These are phyloP conservation scores for Papilionanthe hybrid DNA, from an alignment of 116 monocot species.

Conservation along the genomic window DNA sequence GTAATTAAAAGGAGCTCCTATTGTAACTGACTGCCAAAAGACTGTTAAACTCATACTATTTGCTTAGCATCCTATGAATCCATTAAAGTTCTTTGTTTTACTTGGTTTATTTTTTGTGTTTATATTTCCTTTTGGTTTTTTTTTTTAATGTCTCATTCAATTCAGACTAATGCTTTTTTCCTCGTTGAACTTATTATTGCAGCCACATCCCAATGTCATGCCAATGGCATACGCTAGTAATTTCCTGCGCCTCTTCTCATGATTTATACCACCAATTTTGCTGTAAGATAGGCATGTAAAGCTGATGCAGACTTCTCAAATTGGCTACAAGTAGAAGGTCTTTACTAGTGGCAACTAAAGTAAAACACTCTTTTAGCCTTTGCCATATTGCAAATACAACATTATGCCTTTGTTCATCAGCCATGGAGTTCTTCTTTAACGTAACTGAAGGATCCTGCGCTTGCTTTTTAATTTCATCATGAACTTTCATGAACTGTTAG, in stretches of 20 bases:
- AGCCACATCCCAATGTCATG: conserved; percentile 97
- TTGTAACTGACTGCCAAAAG: no score
- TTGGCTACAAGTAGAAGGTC: not conserved
- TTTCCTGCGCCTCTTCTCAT: conserved; percentile 75
- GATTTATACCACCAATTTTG: conserved; percentile 6
- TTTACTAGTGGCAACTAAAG: not conserved
- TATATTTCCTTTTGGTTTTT: not conserved
- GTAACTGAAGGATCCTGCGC: not conserved
- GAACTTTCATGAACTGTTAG: not conserved
- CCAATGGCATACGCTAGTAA: conserved; percentile 98
- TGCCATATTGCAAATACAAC: not conserved
- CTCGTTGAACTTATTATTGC: conserved; percentile 19
- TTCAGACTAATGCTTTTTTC: not conserved
- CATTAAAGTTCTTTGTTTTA: no score
- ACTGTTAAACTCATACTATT: no score
- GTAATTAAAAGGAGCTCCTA: no score
- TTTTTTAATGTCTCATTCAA: not conserved
- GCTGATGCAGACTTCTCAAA: not conserved
- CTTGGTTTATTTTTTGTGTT: no score
- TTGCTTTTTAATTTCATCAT: not conserved
- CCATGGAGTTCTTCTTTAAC: not conserved
- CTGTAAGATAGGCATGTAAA: not conserved
- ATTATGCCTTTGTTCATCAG: not conserved
- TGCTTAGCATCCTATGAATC: no score
- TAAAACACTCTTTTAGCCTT: not conserved